phyloP scores from a whole-genome alignment of 805 yeast genomes.

The Ogataea allantospora region DNA sequence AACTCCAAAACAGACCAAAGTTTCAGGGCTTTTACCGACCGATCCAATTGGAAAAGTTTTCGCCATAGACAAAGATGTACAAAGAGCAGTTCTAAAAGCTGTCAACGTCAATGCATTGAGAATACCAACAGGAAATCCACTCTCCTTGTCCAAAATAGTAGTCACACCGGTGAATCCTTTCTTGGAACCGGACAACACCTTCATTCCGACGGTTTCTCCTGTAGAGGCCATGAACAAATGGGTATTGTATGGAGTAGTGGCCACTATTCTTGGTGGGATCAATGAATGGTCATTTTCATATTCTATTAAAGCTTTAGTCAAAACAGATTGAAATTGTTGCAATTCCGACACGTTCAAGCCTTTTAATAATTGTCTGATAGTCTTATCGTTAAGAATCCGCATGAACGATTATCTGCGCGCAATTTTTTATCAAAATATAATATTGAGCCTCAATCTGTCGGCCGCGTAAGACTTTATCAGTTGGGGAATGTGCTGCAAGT shows the following conservation, averaged over 20 bases:
- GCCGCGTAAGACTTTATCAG: slow-evolving; percentile 42
- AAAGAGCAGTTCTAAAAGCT: slow-evolving; percentile 66
- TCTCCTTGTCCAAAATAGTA: slow-evolving; percentile 45
- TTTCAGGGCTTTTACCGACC: slow-evolving; percentile 23
- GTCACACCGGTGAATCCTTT: slow-evolving; percentile 61
- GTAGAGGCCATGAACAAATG: slow-evolving; percentile 70
- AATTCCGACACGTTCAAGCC: slow-evolving; percentile 30
- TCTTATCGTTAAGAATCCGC: slow-evolving; percentile 36
- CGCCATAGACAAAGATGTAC: slow-evolving; percentile 47
- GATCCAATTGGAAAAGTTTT: slow-evolving; percentile 33
- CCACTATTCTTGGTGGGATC: slow-evolving; percentile 56
- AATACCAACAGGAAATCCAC: slow-evolving; percentile 52
- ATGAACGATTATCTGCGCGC: slow-evolving; percentile 18
- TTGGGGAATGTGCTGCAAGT: slow-evolving; percentile 42
- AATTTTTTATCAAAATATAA: slow-evolving; percentile 34
- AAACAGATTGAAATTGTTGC: slow-evolving; percentile 35
- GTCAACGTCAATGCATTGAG: slow-evolving; percentile 59
- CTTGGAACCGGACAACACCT: slow-evolving; percentile 56
- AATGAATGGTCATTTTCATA: slow-evolving; percentile 43
- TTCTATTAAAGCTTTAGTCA: slow-evolving; percentile 39
- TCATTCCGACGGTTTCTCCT: slow-evolving; percentile 55
- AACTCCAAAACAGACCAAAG: slow-evolving; percentile 50
- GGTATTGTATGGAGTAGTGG: slow-evolving; percentile 38
- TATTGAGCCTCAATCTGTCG: slow-evolving; percentile 42
- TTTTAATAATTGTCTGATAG: slow-evolving; percentile 31